Percentiles rank a stretch among this genome's conserved stretches.
Conservation (phyloP, 257 asterid genomes). For the Petrea volubilis region DNA sequence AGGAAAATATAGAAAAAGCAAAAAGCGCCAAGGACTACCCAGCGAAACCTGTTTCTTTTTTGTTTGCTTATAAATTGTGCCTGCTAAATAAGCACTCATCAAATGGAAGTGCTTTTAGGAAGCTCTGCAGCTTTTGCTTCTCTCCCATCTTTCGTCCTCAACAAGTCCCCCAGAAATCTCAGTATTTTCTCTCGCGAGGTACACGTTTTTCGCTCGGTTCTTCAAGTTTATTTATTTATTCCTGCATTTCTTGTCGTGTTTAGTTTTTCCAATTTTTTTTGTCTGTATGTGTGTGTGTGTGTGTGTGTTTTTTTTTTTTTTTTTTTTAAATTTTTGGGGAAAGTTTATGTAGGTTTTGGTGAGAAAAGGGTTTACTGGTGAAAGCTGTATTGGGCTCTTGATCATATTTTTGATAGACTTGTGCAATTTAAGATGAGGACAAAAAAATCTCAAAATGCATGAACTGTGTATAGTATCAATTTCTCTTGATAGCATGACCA, state of each 20-base stretch:
- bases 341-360: background rate
- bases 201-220: background rate
- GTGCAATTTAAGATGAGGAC: background rate
- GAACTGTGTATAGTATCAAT: background rate
- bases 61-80: constrained; percentile 27
- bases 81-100: constrained; percentile 27
- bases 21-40: constrained; percentile 22
- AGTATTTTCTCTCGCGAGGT: constrained; percentile 40
- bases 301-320: background rate
- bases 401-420: background rate
- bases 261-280: background rate
- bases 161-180: constrained; percentile 27
- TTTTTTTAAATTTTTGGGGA: background rate
- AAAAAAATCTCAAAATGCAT: background rate
- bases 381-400: background rate
- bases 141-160: constrained; percentile 25
- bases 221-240: background rate
- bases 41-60: background rate
- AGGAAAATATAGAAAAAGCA: background rate
- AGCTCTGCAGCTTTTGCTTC: constrained; percentile 36
- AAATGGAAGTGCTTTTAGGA: constrained; percentile 56
- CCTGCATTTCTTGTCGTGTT: background rate
- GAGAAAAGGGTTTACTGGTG: background rate
- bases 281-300: too few relatives aligned
- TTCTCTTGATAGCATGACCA: background rate